Evolutionary conservation across 164 flowering plant species (phyloP), one percentile per base, ranked within the genome.

Genomic region (Stephania cephalantha): DNA sequence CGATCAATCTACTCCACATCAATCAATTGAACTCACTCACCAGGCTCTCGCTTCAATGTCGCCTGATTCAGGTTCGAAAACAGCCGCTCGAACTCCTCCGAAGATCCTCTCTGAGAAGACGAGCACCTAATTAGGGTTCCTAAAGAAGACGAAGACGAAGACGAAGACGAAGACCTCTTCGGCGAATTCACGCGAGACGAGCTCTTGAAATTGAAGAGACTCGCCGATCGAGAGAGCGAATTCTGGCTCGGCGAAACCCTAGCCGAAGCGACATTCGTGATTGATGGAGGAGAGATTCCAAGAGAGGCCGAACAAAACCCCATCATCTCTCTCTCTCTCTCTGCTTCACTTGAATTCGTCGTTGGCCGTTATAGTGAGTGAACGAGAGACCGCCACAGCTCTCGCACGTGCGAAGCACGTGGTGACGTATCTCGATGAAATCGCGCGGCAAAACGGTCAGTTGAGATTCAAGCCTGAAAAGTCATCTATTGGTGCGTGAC

Each of bases 31-130:
- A 25, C 25, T 25, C 7, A 35, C 66, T 61, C 5, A 92, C 97
- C 97, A 63, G 94, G 89, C 78, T 94, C 95, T 77, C 92, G 83
- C 81, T 87, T 91, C 72, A 94, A 52, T 4, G 95, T 88, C 76
- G 84, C 89, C 80, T 85, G 95, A 78, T 94, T 94, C 11, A 94
- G 85, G 76, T 94, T 94, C 0, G 98, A 94, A 76, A 94, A 91
- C 71, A 91, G 86, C 84, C 97, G 87, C 84, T 90, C 91, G 30
- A 88, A 80, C 20, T 82, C 74, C 52, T 77, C 75, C 2, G 76
- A 25, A 4, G 82, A 73, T 29, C 76, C 76, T 73, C 42, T 68
- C 79, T 80, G 83, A 4, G 84, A 75, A 42, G 68, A 75, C 73
- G 84, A 75, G 30, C 63, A 75, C 73, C 88, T 85, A 55, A 68